A percentile compares a stretch with the other conserved stretches of the same genome.
These are phyloP conservation scores for Echria macrotheca DNA, from an alignment of 495 filamentous ascomycete genomes.

Conservation along the genomic window DNA sequence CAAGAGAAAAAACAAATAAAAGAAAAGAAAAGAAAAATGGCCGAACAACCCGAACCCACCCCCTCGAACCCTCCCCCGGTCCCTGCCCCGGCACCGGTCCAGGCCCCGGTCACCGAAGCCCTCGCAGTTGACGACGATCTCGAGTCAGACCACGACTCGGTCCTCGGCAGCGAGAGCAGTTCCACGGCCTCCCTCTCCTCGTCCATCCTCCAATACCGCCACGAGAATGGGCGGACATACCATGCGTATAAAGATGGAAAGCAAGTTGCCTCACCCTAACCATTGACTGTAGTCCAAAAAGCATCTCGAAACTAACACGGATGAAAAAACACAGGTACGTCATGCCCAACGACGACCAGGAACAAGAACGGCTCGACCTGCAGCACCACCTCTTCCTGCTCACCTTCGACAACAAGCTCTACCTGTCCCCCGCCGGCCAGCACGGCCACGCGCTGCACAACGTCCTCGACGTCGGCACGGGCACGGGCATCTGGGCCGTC, in stretches of 20 bases:
- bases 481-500: constrained; percentile 26
- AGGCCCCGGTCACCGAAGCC: background rate
- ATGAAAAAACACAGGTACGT: too few relatives aligned
- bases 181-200: constrained; percentile 1
- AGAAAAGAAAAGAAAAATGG: too few relatives aligned
- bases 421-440: constrained; percentile 7
- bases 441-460: constrained; percentile 1
- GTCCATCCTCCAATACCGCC: constrained; percentile 21
- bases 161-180: background rate
- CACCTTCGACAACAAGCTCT: constrained; percentile 16
- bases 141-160: background rate
- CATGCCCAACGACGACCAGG: constrained; percentile 20
- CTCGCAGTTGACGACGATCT: background rate
- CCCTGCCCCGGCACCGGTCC: background rate
- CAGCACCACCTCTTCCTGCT: constrained; percentile 19
- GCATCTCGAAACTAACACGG: too few relatives aligned
- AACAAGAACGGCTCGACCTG: constrained; percentile 21
- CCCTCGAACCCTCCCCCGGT: too few relatives aligned
- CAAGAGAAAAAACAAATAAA: too few relatives aligned
- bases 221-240: constrained; percentile 47
- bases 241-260: constrained; percentile 41
- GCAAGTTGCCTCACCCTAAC: too few relatives aligned
- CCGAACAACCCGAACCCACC: too few relatives aligned
- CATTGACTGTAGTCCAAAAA: too few relatives aligned
- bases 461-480: constrained; percentile 24